Evolutionary conservation across 306 rosid species (phyloP), one percentile per base, ranked within the genome.

Genomic region (Malus asiatica): DNA sequence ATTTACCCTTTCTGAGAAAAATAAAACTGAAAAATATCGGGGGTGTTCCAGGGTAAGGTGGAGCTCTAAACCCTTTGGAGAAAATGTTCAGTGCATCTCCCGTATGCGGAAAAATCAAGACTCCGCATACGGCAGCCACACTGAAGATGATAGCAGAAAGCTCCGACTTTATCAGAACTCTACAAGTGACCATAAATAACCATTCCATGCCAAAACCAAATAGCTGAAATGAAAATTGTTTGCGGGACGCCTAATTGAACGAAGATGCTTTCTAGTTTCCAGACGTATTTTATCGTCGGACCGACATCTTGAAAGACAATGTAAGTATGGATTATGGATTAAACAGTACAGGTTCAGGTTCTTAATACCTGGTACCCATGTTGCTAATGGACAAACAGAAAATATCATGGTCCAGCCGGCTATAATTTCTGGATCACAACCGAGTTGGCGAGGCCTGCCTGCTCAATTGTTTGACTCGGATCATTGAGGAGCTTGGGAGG

Each of bases 381-480:
- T 59, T 4, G 32, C 78, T 30, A 60, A 78, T 55, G 68, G 42
- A 32, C 78, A 66, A 42, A 66, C 45, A 53, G 73, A 58, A 77
- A 33, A 72, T 33, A 68, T n/a, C 51, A 23, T 5, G 61, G 52
- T 51, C 78, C 63, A 29, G 74, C 61, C 58, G 14, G 76, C 85
- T 86, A 95, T 80, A 92, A 89, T 80, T 95, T 95, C 91, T 95
- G 99, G 60, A 95, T 88, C 73, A 95, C 96, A 46, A 92, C 99
- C 19, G 99, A 92, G 85, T 88, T 92, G 84, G 97, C 93, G 35
- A 95, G 90, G 74, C 96, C 96, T 30, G 96, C 93, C 82, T 88
- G 89, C 83, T 89, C 97, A 76, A 95, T 92, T 27, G 96, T 90
- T 83, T 85, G 91, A 45, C 85, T 70, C 52, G 81, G 87, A 76